phyloP scores from a whole-genome alignment of 192 early-diverging fungal genomes.

The Coemansia sp. region DNA sequence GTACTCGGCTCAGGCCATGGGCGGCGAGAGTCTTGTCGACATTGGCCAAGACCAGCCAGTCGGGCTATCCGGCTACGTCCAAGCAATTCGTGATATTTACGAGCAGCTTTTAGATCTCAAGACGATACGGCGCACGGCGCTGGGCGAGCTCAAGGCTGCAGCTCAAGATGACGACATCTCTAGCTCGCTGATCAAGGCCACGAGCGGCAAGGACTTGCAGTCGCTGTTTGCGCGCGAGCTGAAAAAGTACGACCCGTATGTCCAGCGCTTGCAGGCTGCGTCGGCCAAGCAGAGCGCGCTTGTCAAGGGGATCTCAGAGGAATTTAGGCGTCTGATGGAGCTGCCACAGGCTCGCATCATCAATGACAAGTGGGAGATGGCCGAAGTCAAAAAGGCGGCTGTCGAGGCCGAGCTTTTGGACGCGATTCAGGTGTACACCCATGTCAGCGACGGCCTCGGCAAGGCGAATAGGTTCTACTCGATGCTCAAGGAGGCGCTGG shows the following conservation, averaged over 20 bases:
- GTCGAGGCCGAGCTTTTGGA: constrained; percentile 70
- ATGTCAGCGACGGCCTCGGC: constrained; percentile 63
- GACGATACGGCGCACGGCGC: constrained; percentile 51
- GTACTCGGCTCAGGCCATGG: constrained; percentile 16
- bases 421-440: constrained; percentile 66
- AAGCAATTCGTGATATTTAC: constrained; percentile 43
- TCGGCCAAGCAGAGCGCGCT: constrained; percentile 74
- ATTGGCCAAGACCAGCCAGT: constrained; percentile 53
- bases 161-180: constrained; percentile 87
- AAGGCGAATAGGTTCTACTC: constrained; percentile 66
- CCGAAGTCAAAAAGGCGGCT: constrained; percentile 64
- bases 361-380: constrained; percentile 68
- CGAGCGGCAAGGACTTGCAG: constrained; percentile 79
- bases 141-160: constrained; percentile 57
- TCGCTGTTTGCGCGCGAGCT: constrained; percentile 90
- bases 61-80: constrained; percentile 46
- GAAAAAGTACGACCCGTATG: constrained; percentile 84
- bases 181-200: constrained; percentile 35
- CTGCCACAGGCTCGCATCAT: constrained; percentile 68
- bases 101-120: constrained; percentile 48
- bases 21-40: constrained; percentile 64
- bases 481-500: constrained; percentile 57
- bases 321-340: constrained; percentile 77
- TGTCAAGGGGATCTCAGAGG: constrained; percentile 72
- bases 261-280: constrained; percentile 72